phyloP scores from a whole-genome alignment of 2,329 filamentous ascomycete genomes.

The Talaromyces sp. region DNA sequence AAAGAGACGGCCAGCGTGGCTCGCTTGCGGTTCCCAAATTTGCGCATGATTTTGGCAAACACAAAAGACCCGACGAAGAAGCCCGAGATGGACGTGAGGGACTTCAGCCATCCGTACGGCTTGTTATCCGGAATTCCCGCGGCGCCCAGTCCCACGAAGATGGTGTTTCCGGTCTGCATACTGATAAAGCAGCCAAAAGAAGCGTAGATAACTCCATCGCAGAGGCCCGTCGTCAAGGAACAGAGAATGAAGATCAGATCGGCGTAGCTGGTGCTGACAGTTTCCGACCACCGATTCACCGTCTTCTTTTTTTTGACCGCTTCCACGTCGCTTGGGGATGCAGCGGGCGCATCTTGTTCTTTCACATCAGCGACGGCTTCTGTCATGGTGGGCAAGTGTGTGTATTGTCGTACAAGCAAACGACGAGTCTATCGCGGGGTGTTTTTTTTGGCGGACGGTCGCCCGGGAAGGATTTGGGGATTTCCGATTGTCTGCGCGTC shows the following conservation, averaged over 20 bases:
- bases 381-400: neutral
- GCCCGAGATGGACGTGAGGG: slow-evolving; percentile 34
- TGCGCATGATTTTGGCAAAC: slow-evolving; percentile 35
- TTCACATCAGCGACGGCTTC: neutral
- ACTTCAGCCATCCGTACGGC: slow-evolving; percentile 41
- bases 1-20: slow-evolving; percentile 38
- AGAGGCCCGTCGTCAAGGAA: slow-evolving; percentile 39
- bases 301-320: neutral
- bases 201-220: slow-evolving; percentile 42
- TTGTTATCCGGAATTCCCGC: slow-evolving; percentile 33
- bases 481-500: neutral
- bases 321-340: neutral
- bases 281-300: slow-evolving; percentile 22
- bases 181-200: slow-evolving; percentile 44
- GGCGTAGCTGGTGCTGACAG: slow-evolving; percentile 25
- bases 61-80: slow-evolving; percentile 39
- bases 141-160: slow-evolving; percentile 43
- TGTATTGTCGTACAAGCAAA: neutral
- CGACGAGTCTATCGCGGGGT: neutral
- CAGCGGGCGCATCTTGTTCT: neutral
- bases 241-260: slow-evolving; percentile 33
- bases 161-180: slow-evolving; percentile 46
- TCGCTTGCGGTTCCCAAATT: slow-evolving; percentile 27
- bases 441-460: neutral
- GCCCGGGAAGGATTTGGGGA: neutral